Conservation (phyloP, 2,329 filamentous ascomycete species). For the Ophiostoma pallidulum region DNA sequence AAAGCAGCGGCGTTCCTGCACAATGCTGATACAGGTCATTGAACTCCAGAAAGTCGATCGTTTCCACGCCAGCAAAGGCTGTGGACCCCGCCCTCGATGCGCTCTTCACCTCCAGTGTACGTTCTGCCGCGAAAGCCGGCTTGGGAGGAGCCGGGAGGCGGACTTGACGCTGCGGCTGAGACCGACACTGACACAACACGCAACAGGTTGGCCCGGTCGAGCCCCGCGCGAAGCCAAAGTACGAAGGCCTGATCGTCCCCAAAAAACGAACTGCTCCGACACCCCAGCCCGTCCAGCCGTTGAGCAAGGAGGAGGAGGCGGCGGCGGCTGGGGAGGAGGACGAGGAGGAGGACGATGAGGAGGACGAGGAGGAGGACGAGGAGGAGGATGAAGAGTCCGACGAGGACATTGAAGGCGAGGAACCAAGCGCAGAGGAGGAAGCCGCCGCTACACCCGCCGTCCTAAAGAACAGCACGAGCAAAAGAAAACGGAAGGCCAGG, state of each 20-base stretch:
- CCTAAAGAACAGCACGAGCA: slow-evolving; percentile 41
- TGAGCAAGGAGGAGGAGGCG: slow-evolving; percentile 8
- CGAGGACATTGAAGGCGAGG: slow-evolving; percentile 19
- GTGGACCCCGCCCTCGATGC: slow-evolving; percentile 62
- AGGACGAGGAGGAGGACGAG: slow-evolving; percentile 12
- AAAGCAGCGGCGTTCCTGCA: too few relatives aligned
- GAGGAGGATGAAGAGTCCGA: slow-evolving; percentile 27
- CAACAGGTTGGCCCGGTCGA: slow-evolving; percentile 43
- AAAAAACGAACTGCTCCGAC: slow-evolving; percentile 4
- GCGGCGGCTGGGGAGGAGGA: slow-evolving; percentile 17
- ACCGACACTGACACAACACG: background rate
- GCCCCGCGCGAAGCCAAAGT: slow-evolving; percentile 35
- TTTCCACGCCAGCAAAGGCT: slow-evolving; percentile 40
- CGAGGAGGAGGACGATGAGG: slow-evolving; percentile 23
- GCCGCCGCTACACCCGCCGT: slow-evolving; percentile 30
- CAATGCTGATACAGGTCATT: background rate
- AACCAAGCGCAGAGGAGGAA: slow-evolving; percentile 27
- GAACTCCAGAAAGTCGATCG: slow-evolving; percentile 11
- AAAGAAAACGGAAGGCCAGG: slow-evolving; percentile 58
- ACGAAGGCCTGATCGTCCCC: slow-evolving; percentile 22
- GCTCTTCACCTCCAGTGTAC: slow-evolving; percentile 63
- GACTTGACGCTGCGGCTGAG: background rate
- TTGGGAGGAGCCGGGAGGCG: background rate
- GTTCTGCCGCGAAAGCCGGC: background rate
- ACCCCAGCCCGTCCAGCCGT: slow-evolving; percentile 7